Percentiles rank a stretch among this genome's conserved stretches.
Evolutionary conservation across 2,329 filamentous ascomycete species (phyloP).

Genomic region (Aspergillus novoparasiticus): DNA sequence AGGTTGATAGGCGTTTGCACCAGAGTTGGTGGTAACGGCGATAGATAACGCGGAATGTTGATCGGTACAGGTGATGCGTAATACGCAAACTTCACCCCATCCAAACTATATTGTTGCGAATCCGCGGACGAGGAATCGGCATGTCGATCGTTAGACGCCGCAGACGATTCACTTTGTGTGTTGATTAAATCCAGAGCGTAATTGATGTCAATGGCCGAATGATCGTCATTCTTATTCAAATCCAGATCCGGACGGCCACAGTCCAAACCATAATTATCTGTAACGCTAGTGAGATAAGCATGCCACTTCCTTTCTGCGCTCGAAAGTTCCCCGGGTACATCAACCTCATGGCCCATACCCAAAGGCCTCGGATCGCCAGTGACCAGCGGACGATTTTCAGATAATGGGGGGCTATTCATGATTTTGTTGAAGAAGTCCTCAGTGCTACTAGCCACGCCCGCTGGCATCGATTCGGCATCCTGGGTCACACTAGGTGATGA

Average conservation of each 20-base stretch:
- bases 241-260: slow-evolving; percentile 70
- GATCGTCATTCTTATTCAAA: slow-evolving; percentile 70
- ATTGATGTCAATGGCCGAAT: slow-evolving; percentile 61
- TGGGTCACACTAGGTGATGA: slow-evolving; percentile 2
- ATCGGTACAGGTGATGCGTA: slow-evolving; percentile 71
- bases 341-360: not conserved
- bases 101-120: slow-evolving; percentile 34
- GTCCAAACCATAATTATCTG: slow-evolving; percentile 67
- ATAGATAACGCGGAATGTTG: slow-evolving; percentile 60
- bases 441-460: slow-evolving; percentile 1
- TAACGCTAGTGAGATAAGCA: slow-evolving; percentile 35
- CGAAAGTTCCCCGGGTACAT: slow-evolving; percentile 34
- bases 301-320: slow-evolving; percentile 34
- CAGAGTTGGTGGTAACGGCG: slow-evolving; percentile 59
- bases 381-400: not conserved
- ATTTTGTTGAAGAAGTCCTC: slow-evolving; percentile 17
- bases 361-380: not conserved
- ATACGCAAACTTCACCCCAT: slow-evolving; percentile 65
- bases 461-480: not conserved
- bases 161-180: slow-evolving; percentile 15
- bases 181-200: slow-evolving; percentile 41
- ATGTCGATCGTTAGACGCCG: not conserved
- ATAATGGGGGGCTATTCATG: slow-evolving; percentile 11
- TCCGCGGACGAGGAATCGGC: not conserved
- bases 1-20: slow-evolving; percentile 78